Base-by-base conservation (phyloP, 768 basidiomycete genomes). In the Coprinopsis strossmayeri region DNA sequence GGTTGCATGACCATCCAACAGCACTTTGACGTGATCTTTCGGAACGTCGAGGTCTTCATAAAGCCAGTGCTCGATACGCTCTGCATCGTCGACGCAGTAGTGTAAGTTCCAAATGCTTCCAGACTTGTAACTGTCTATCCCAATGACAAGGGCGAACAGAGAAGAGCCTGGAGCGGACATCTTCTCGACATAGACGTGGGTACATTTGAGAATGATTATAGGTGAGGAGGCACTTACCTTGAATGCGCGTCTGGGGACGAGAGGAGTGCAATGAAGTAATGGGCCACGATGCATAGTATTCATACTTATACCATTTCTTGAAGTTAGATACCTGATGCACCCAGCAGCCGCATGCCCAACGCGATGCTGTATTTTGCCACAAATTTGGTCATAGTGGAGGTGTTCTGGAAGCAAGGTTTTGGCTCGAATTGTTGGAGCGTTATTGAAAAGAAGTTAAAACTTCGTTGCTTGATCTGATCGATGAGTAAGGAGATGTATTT, bases 41-140 rank as follows among this genome's bases (percentile, higher is more conserved):
- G 83, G 80, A 34, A 84, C 80, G 53, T 72, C 69, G 21, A 87
- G 67, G 52, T 75, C 72, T 48, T 79, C 65, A 25, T 62, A 59
- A 26, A 87, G 68, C 78, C 80, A 87, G 15, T 66, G 74, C 50
- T 68, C 74, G 55, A 87, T 67, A 28, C 68, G 71, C 47, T 75
- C 71, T 3, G 82, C 82, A 57, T 87, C 85, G 53, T 80, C 76
- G 23, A 76, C 76, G 58, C 81, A 82, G 34, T 79, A 77, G 48
- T 80, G 73, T 30, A 84, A 72, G 57, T 84, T 79, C 81, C 80
- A 85, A 23, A 84, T 75, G 24, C 60, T 60, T 17, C 76, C 74
- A 7, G 81, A 81, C 61, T 82, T 76, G 69, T 87, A 87, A 56
- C 70, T 68, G 65, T 86, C 82, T 53, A 87, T 76, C 34, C 84